These are phyloP conservation scores for Mycothermus thermophilus DNA, from an alignment of 495 filamentous ascomycete genomes.

Conservation along the genomic window DNA sequence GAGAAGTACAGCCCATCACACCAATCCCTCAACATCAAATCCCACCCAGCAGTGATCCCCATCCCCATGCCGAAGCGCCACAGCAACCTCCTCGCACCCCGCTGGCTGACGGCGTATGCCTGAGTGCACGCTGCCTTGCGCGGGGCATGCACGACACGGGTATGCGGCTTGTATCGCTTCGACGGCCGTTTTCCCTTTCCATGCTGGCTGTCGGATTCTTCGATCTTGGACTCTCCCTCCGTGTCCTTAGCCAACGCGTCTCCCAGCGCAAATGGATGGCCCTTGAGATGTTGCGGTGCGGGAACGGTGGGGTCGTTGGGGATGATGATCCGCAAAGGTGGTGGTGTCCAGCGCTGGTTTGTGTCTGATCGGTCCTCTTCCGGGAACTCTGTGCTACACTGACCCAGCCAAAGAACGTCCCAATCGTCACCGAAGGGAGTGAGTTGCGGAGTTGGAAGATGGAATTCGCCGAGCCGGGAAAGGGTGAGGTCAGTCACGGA, in stretches of 20 bases:
- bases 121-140: slow-evolving; percentile 30
- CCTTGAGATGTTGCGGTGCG: slow-evolving; percentile 23
- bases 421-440: slow-evolving; percentile 31
- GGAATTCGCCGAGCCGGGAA: neutral
- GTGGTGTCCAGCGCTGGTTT: slow-evolving; percentile 3
- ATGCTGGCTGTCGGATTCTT: neutral
- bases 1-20: slow-evolving; percentile 26
- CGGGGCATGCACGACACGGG: slow-evolving; percentile 29
- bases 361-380: neutral
- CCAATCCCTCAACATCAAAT: slow-evolving; percentile 33
- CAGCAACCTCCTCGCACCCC: slow-evolving; percentile 31
- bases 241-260: slow-evolving; percentile 25
- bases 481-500: neutral
- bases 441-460: neutral
- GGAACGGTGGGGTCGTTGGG: slow-evolving; percentile 29
- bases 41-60: slow-evolving; percentile 26
- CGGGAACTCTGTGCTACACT: slow-evolving; percentile 34
- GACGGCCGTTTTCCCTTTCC: neutral
- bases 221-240: too few species aligned
- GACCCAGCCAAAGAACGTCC: slow-evolving; percentile 40
- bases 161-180: slow-evolving; percentile 32
- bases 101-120: slow-evolving; percentile 33
- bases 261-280: slow-evolving; percentile 31
- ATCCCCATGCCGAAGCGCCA: slow-evolving; percentile 24
- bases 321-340: slow-evolving; percentile 20